A percentile compares a stretch with the other conserved stretches of the same genome.
Conservation (phyloP, 2,329 filamentous ascomycete species). For the Pestalotiopsis fici region DNA sequence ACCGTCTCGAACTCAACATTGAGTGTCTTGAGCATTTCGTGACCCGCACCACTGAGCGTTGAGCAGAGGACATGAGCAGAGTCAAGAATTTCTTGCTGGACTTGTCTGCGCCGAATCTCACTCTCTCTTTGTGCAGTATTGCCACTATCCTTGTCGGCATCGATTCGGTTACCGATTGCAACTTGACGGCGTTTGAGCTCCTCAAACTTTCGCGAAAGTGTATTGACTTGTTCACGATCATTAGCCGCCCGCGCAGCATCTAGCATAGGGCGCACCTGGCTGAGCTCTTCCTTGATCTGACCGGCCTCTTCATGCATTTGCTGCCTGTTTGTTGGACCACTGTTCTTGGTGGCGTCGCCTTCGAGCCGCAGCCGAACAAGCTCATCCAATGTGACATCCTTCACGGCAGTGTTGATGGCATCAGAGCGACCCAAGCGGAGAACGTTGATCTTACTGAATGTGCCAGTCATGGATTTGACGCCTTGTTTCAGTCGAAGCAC, state of each 20-base stretch:
- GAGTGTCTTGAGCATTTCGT: slow-evolving; percentile 94
- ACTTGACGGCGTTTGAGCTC: slow-evolving; percentile 75
- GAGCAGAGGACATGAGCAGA: slow-evolving; percentile 91
- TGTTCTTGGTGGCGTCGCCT: slow-evolving; percentile 50
- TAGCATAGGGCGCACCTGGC: slow-evolving; percentile 69
- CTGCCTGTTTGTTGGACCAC: slow-evolving; percentile 56
- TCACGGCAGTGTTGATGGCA: slow-evolving; percentile 85
- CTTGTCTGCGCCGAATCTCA: slow-evolving; percentile 79
- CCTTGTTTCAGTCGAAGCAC: slow-evolving; percentile 90
- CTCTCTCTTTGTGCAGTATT: slow-evolving; percentile 80
- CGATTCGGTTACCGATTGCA: slow-evolving; percentile 78
- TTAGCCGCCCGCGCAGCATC: slow-evolving; percentile 64
- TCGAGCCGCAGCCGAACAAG: slow-evolving; percentile 77
- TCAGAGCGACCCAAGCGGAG: slow-evolving; percentile 89
- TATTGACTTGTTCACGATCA: slow-evolving; percentile 47
- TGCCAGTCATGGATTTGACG: slow-evolving; percentile 75
- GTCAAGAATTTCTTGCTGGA: slow-evolving; percentile 90
- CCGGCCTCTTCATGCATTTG: slow-evolving; percentile 64
- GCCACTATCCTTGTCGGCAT: slow-evolving; percentile 83
- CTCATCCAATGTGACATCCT: slow-evolving; percentile 91
- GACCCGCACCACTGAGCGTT: slow-evolving; percentile 91
- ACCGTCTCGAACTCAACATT: slow-evolving; percentile 98
- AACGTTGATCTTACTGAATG: slow-evolving; percentile 77
- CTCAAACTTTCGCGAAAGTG: slow-evolving; percentile 76
- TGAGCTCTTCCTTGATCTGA: slow-evolving; percentile 75